Evolutionary conservation across 2,329 filamentous ascomycete genomes (phyloP), one percentile per base, ranked within the genome.

Genomic region (Exophiala viscosa): DNA sequence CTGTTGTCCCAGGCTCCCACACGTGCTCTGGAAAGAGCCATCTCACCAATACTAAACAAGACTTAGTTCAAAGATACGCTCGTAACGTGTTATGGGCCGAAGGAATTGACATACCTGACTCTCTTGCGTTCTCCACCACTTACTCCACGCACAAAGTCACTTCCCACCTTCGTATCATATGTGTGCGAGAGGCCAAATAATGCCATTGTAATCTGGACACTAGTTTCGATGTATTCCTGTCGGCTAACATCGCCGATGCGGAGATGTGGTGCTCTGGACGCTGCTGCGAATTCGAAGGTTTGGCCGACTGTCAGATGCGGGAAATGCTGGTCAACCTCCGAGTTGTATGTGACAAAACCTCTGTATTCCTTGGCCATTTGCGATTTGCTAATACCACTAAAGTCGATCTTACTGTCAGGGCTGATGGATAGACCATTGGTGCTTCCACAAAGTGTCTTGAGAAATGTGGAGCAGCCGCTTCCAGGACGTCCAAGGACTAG

Each of bases 171-270:
- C 4, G 85, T 88, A 18, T 83, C 74, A 45, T 83, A 79, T 0
- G 90, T 95, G 69, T 95, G 90, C 67, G 90, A 86, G 46, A 96
- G 95, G 66, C 92, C 92, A 76, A 96, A 95, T 86, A 95, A 92
- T 64, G 87, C 88, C 50, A 95, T 76, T 54, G 96, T 76, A 63
- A 85, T 81, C n/a, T 82, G 79, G 54, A 90, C 73, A 52, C 95
- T 83, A 61, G 84, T 82, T 45, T 86, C 77, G 73, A 90, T 90
- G 74, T 91, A 92, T 11, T 86, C 83, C 5, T 72, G 67, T 66
- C 87, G 86, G 28, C 80, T 83, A 61, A 92, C 78, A 17, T 88
- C 88, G 3, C 79, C 81, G 0, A 88, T 35, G 11, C 43, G 34
- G 31, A 11, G 23, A 3, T 20, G 20, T 7, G 39, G 45, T 11